Evolutionary conservation across 306 rosid genomes (phyloP), one percentile per base, ranked within the genome.

Genomic region (Quercus suber): DNA sequence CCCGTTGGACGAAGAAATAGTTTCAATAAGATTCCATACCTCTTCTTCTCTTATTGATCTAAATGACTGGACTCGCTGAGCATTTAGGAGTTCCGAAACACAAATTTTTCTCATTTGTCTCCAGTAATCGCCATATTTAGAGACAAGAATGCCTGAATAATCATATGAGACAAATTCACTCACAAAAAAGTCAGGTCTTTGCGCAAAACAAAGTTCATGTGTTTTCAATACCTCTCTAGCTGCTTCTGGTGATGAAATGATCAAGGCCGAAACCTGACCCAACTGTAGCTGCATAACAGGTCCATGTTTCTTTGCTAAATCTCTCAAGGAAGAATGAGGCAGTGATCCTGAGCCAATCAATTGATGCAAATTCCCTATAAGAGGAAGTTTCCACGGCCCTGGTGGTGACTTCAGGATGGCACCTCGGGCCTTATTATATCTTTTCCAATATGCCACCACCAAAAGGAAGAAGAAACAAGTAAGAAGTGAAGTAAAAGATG

Each of bases 221-320:
- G 75, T 78, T 60, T 75, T 82, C 60, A 87, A 0, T 5, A 87
- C 60, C 30, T 87, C 84, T 6, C 11, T 67, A 7, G 87, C 86
- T n/a, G n/a, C 33, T 28, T 81, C 77, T 5, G 86, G 63, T 3
- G 87, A 83, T 6, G 87, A 81, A 49, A 83, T 25, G 4, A 81
- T 49, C 28, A 78, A 14, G 13, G 4, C 8, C 2, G 56, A 83
- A 9, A 21, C 37, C n/a, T 83, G 80, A 4, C 80, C 86, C 5
- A 83, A 55, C 73, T 77, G 57, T 0, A 86, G 79, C 27, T 86
- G 84, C 51, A 86, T 68, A 14, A 86, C 35, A 33, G 37, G 37
- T 33, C 37, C 37, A 33, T 33, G 37, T 33, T 33, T 33, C 7
- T 33, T 33, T 33, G 37, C 37, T 33, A 33, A 33, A 33, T 33